These are phyloP conservation scores for Brassica rapa DNA, from an alignment of 345 rosid genomes.

Conservation along the genomic window DNA sequence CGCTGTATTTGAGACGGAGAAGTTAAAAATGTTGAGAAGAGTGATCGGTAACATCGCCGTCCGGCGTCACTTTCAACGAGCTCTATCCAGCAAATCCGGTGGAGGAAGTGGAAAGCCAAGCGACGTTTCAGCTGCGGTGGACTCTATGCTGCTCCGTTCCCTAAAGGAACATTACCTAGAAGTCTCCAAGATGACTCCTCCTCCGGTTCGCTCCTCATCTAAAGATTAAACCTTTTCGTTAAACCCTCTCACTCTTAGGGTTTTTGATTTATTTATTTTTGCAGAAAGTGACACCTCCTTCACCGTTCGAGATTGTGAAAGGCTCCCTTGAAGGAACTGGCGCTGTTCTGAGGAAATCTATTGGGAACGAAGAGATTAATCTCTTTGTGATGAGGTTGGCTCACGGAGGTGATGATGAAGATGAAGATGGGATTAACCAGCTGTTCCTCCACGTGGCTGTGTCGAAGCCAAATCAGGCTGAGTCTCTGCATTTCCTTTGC, in stretches of 20 bases:
- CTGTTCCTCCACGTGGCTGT: conserved; percentile 83
- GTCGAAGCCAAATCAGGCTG: conserved; percentile 64
- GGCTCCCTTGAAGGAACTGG: conserved; percentile 70
- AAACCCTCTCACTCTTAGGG: conserved; percentile 35
- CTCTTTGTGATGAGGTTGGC: conserved; percentile 68
- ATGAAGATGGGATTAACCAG: conserved; percentile 72
- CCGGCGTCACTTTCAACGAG: conserved; percentile 46
- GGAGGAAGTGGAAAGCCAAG: conserved; percentile 23
- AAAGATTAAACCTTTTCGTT: background rate
- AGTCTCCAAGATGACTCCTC: conserved; percentile 87
- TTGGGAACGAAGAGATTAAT: conserved; percentile 70
- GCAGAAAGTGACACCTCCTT: conserved; percentile 87
- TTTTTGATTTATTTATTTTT: conserved; percentile 7
- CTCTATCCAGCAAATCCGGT: conserved; percentile 27
- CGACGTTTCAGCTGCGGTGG: conserved; percentile 55
- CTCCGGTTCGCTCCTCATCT: conserved; percentile 58
- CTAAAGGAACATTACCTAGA: conserved; percentile 91
- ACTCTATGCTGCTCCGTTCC: conserved; percentile 79
- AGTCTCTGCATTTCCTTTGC: conserved; percentile 78
- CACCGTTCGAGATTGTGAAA: conserved; percentile 62
- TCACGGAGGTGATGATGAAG: conserved; percentile 54
- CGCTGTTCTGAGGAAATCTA: conserved; percentile 66
- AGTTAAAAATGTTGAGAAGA: conserved; percentile 47
- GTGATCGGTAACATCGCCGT: conserved; percentile 37
- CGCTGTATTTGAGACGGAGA: conserved; percentile 22